Evolutionary conservation across 495 filamentous ascomycete genomes (phyloP), one percentile per base, ranked within the genome.

Genomic region (Rhizodiscina lignyota): DNA sequence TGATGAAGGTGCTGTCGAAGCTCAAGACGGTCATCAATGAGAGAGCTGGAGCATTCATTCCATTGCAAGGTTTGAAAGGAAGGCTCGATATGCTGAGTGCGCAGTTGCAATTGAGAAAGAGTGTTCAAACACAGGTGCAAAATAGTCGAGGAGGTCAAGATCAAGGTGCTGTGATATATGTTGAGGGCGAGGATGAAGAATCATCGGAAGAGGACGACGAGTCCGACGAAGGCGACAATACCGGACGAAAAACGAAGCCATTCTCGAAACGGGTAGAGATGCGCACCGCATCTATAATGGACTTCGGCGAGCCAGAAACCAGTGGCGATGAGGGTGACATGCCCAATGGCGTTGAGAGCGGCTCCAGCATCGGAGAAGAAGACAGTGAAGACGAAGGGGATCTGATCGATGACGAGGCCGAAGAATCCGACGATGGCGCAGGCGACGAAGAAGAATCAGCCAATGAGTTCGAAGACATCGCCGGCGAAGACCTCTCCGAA

Each of bases 81-180:
- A 86, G 89, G 51, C 67, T 94, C 6, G 87, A 94, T 50, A 77
- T 94, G 72, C 60, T 93, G 30, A 71, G 83, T 37, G 76, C 83
- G 8, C 89, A 97, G 55, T 68, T 94, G 37, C 71, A 83, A 41
- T 56, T 92, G 41, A 64, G 89, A 20, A 72, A 74, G 38, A 64
- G 62, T 13, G 66, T 82, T 50, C 67, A 69, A 42, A 45, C 33
- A 20, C 49, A 51, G 13, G 54, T 53, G 6, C 58, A 40, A 2
- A 38, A 27, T 40, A 18, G 30, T 10, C 57, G 74, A 15, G 59
- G 74, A 22, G 79, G n/a, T n/a, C n/a, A 78, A 1, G 76, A 79
- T n/a, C 67, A 77, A 33, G 77, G 81, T 10, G 76, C 66, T 18
- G 69, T 93, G 1, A 74, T 93, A 20, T 96, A 92, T 45, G 79